Percentiles rank a stretch among this genome's conserved stretches.
Evolutionary conservation across 2,329 filamentous ascomycete genomes (phyloP).

Genomic region (Cladosporium austrohemisphaericum): DNA sequence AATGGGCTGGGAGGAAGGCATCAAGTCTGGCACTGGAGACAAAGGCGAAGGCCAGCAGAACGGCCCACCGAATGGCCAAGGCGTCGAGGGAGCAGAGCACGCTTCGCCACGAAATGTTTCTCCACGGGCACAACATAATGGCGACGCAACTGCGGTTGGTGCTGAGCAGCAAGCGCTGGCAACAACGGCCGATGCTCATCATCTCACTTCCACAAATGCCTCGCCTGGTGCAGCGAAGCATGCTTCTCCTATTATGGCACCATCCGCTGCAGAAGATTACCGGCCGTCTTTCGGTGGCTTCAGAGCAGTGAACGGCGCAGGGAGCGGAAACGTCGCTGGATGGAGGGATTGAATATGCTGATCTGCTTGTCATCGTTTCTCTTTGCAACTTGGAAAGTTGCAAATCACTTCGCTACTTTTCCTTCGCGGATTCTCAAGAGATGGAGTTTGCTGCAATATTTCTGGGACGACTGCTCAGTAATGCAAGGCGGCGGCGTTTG

Average conservation of each 20-base stretch:
- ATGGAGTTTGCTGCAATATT: too few species aligned
- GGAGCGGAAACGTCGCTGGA: not conserved
- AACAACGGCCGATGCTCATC: not conserved
- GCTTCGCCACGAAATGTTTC: not conserved
- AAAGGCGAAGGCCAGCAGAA: not conserved
- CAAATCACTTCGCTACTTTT: not conserved
- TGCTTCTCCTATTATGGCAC: not conserved
- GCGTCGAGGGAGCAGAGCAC: not conserved
- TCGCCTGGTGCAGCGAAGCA: not conserved
- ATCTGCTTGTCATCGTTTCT: not conserved
- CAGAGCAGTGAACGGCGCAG: constrained; percentile 8
- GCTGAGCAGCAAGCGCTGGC: not conserved
- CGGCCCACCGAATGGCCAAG: not conserved
- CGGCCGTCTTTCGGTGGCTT: constrained; percentile 2
- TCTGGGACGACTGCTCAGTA: not conserved
- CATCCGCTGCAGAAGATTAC: not conserved
- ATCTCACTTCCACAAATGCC: not conserved
- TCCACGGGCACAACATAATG: not conserved
- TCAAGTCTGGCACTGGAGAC: not conserved
- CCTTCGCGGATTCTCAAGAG: too few species aligned
- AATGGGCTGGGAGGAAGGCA: constrained; percentile 27
- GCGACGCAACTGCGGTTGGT: not conserved
- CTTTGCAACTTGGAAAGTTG: not conserved
- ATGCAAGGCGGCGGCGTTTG: not conserved
- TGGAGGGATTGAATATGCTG: constrained; percentile 1